Base-by-base conservation (phyloP, 441 rosid species). In the Erodium moschatum region DNA sequence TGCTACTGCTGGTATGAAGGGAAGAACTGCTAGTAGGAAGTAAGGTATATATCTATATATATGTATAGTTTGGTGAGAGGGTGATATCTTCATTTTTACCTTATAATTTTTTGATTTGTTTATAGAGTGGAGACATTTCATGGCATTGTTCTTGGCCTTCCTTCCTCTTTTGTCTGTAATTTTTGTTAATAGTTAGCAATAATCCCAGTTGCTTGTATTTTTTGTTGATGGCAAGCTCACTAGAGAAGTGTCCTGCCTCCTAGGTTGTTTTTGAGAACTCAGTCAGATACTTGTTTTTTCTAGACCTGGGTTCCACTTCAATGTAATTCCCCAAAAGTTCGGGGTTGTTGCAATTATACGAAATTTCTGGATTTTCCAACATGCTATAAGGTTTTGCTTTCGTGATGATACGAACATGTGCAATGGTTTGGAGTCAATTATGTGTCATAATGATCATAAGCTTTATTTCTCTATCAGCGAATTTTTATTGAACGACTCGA, bases 1-100 rank as follows among this genome's bases (percentile, higher is more conserved):
- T 13, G 72, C 75, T 27, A 71, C 78, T 40, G 84, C 81, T 16
- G 93, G 85, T 54, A 87, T 82, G 75, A 92, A 87, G 74, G 85
- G 92, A 70, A 89, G 82, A 74, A 75, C 83, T 66, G 83, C 65
- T 65, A 81, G 85, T 76, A 88, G 81, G 78, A 85, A 86, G 84
- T 42, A 67, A 42, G 9, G 9, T 38, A 9, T 6, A 38, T 38
- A 38, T 38, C 7, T 5, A 38, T 38, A 38, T 38, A 38, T 35
- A 35, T 35, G 44, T 5, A 38, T 0, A 38, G 44, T 38, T 35
- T 56, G 54, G 40, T 40, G 38, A 60, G 33, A 54, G 56, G 11
- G 42, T 16, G 69, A 52, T 67, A 61, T 60, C n/a, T 29, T 40
- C 56, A 15, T 60, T 68, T 61, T 56, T 5, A 12, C 16, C 61